A percentile compares a stretch with the other conserved stretches of the same genome.
These are phyloP conservation scores for Lantana camara DNA, from an alignment of 257 asterid genomes.

Conservation along the genomic window DNA sequence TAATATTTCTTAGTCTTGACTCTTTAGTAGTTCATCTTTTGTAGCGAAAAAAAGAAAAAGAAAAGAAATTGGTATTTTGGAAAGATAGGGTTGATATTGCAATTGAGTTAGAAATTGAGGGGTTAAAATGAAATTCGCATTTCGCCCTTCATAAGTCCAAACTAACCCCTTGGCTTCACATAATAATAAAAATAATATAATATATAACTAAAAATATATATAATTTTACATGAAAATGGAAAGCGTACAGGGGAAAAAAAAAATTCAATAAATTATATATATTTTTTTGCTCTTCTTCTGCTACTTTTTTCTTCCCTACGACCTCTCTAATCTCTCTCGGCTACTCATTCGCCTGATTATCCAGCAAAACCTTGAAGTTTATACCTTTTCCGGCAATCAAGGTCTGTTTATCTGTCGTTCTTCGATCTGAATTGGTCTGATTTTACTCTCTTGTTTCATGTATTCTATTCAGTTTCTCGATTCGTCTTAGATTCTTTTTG, in stretches of 20 bases:
- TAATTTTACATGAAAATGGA: background rate
- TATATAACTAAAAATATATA: too few species aligned
- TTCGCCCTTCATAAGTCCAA: too few species aligned
- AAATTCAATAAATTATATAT: background rate
- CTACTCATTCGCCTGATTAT: conserved; percentile 34
- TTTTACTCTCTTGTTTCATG: conserved; percentile 1
- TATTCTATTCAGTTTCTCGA: conserved; percentile 25
- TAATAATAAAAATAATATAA: too few species aligned
- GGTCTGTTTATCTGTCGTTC: conserved; percentile 31
- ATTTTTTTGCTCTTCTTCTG: conserved; percentile 34
- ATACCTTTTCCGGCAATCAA: conserved; percentile 4
- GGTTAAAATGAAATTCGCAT: too few species aligned
- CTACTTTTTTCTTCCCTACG: conserved; percentile 27
- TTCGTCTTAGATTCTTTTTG: conserved; percentile 14
- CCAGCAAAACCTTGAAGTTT: conserved; percentile 22
- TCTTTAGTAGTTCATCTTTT: too few species aligned
- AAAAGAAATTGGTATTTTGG: too few species aligned
- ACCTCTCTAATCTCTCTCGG: conserved; percentile 42
- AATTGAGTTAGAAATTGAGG: too few species aligned
- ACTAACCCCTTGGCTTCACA: too few species aligned
- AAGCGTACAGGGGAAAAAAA: too few species aligned
- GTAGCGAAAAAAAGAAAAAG: too few species aligned
- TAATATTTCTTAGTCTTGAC: too few species aligned
- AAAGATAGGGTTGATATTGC: too few species aligned
- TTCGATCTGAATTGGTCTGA: conserved; percentile 38